phyloP scores from a whole-genome alignment of 2,329 filamentous ascomycete genomes.

The Aspergillus felis region DNA sequence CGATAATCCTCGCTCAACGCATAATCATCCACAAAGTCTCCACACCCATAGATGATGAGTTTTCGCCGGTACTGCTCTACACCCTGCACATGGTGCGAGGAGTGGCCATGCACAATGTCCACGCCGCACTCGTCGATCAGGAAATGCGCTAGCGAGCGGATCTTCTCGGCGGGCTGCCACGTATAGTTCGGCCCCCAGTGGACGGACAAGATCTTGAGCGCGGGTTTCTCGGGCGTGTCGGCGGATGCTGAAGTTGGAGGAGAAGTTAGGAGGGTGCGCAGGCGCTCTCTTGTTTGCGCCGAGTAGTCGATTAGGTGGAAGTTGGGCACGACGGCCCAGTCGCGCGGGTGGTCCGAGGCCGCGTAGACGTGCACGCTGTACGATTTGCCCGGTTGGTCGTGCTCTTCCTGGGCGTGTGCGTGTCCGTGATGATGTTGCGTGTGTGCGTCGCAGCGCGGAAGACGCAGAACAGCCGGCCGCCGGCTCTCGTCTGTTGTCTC shows the following conservation, averaged over 20 bases:
- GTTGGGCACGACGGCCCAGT: conserved; percentile 29
- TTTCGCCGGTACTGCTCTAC: conserved; percentile 35
- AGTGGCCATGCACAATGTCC: conserved; percentile 41
- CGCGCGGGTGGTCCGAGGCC: conserved; percentile 34
- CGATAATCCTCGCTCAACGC: conserved; percentile 29
- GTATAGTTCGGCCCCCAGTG: conserved; percentile 42
- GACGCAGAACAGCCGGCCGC: conserved; percentile 24
- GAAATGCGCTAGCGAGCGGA: conserved; percentile 35
- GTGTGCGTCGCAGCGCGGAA: conserved; percentile 11
- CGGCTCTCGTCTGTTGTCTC: conserved; percentile 25
- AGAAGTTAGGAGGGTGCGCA: conserved; percentile 20
- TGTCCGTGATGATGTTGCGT: background rate
- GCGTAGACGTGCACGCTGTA: conserved; percentile 32
- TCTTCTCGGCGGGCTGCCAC: conserved; percentile 31
- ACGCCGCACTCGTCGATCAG: conserved; percentile 40
- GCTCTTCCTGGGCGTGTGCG: background rate
- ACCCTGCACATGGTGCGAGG: conserved; percentile 40
- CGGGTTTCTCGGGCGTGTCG: conserved; percentile 2
- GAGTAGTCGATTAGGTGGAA: conserved; percentile 39
- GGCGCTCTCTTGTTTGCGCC: conserved; percentile 12
- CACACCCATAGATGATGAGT: conserved; percentile 40
- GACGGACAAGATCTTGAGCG: conserved; percentile 37
- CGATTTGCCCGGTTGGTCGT: background rate
- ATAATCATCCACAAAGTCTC: conserved; percentile 44
- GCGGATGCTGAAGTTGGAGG: background rate